These are phyloP conservation scores for Berberis vulgaris DNA, from an alignment of 164 flowering plant species.

Conservation along the genomic window DNA sequence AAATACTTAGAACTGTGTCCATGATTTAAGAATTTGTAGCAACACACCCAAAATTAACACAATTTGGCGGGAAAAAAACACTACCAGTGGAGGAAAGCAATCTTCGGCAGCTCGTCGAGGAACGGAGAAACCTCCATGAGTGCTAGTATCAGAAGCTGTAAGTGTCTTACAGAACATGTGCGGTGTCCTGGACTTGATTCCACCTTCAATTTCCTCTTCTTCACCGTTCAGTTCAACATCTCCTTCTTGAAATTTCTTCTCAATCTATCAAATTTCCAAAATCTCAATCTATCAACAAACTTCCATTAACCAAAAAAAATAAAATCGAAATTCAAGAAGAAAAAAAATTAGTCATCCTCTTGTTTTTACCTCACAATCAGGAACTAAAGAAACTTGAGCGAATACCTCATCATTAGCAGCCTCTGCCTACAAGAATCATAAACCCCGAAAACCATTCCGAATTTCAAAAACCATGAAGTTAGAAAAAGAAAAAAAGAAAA, in stretches of 20 bases:
- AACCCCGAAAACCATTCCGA: neutral
- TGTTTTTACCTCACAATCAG: constrained; percentile 53
- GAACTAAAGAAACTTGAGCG: constrained; percentile 74
- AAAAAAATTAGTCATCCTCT: neutral
- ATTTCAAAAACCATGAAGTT: neutral
- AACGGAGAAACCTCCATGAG: constrained; percentile 99
- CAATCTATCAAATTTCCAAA: constrained; percentile 21
- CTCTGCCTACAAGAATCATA: constrained; percentile 51
- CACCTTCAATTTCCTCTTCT: constrained; percentile 43
- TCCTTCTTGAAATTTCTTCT: constrained; percentile 48
- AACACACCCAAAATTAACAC: neutral
- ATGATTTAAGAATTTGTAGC: neutral
- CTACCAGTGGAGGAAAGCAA: constrained; percentile 96
- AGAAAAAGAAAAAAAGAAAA: neutral
- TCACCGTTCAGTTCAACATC: constrained; percentile 30
- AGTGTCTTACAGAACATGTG: constrained; percentile 99
- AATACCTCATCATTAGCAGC: constrained; percentile 75
- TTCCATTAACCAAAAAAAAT: neutral
- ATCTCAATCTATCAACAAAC: neutral
- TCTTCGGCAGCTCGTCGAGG: constrained; percentile 99
- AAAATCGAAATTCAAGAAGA: neutral
- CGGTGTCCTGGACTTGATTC: constrained; percentile 50
- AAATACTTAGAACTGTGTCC: no score
- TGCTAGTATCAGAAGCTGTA: constrained; percentile 97
- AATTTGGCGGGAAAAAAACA: neutral